Percentiles rank a stretch among this genome's conserved stretches.
Conservation (phyloP, 441 rosid genomes). For the Isatis lusitanica region DNA sequence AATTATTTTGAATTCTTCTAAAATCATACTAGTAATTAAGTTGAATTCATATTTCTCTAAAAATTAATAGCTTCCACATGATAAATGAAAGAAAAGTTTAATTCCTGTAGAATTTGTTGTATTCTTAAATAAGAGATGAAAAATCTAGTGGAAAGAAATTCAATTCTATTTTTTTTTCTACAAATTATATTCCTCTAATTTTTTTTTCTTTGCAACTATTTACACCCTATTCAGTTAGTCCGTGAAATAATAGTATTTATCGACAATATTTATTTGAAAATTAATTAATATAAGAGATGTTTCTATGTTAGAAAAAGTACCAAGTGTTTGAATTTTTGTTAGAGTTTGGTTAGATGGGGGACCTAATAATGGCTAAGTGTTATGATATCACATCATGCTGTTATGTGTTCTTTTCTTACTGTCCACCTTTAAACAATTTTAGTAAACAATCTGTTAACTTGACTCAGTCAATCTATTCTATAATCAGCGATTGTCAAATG, state of each 20-base stretch:
- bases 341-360: conserved; percentile 47
- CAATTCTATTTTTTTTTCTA: no score
- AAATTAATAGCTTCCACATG: no score
- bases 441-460: conserved; percentile 22
- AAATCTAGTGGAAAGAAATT: no score
- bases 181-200: no score
- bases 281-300: background rate
- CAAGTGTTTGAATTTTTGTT: conserved; percentile 31
- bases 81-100: no score
- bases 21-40: no score
- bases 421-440: conserved; percentile 38
- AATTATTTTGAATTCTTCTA: no score
- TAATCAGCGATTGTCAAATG: conserved; percentile 9
- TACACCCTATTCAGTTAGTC: background rate
- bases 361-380: conserved; percentile 57
- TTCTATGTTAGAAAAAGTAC: background rate
- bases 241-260: background rate
- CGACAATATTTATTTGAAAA: background rate
- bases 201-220: no score
- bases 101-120: no score
- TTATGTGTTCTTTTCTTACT: conserved; percentile 28
- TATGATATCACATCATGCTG: conserved; percentile 47
- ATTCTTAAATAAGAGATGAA: no score
- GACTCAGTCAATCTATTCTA: conserved; percentile 24
- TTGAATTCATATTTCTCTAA: no score